phyloP scores from a whole-genome alignment of 2,329 filamentous ascomycete species.

The Paraconiothyrium sp. region DNA sequence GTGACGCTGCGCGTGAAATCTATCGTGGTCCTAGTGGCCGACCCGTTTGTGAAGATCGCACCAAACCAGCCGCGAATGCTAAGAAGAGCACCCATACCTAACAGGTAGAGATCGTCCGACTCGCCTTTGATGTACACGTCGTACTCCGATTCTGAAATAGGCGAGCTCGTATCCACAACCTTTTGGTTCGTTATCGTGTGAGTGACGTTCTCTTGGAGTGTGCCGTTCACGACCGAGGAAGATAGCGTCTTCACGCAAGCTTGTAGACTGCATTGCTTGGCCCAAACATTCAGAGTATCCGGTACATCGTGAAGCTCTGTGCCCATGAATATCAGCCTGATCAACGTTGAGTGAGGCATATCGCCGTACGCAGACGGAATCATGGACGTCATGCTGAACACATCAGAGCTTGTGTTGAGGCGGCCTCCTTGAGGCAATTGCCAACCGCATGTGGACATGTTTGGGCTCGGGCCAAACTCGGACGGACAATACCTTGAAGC shows the following conservation, averaged over 20 bases:
- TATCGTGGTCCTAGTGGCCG: conserved; percentile 25
- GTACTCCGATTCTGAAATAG: conserved; percentile 18
- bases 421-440: conserved; percentile 23
- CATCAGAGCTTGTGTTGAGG: conserved; percentile 27
- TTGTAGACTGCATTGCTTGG: conserved; percentile 24
- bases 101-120: conserved; percentile 18
- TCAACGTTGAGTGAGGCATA: conserved; percentile 27
- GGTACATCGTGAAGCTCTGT: conserved; percentile 23
- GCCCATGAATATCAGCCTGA: conserved; percentile 26
- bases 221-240: conserved; percentile 24
- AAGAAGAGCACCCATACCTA: conserved; percentile 25
- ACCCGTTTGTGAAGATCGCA: conserved; percentile 28
- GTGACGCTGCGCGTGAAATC: conserved; percentile 27
- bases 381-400: conserved; percentile 29
- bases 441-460: conserved; percentile 24
- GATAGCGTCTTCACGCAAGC: conserved; percentile 24
- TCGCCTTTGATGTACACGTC: conserved; percentile 20
- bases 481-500: conserved; percentile 23
- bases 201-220: conserved; percentile 25
- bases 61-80: conserved; percentile 23
- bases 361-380: conserved; percentile 27
- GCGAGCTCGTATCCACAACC: conserved; percentile 24
- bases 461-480: conserved; percentile 18
- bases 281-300: conserved; percentile 21
- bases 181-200: conserved; percentile 21